Evolutionary conservation across 192 early-diverging fungal genomes (phyloP).

Genomic region (Umbelopsis vinacea): DNA sequence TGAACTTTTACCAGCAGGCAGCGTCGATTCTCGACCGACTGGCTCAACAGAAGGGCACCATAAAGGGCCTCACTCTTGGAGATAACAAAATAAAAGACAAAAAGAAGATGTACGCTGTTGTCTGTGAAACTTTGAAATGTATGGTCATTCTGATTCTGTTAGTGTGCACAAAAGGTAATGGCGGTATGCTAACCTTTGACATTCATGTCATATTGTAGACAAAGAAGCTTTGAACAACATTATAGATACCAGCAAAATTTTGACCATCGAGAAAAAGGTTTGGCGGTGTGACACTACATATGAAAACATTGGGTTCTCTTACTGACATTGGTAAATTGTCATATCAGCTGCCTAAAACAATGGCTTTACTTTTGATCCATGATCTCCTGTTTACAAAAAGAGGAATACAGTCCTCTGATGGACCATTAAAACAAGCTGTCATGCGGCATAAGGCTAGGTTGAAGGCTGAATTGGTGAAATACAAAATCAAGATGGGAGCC

Average conservation of each 20-base stretch:
- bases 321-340: slow-evolving; percentile 14
- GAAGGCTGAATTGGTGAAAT: slow-evolving; percentile 74
- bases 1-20: slow-evolving; percentile 77
- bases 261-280: slow-evolving; percentile 57
- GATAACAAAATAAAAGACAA: slow-evolving; percentile 71
- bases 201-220: slow-evolving; percentile 39
- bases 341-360: slow-evolving; percentile 28
- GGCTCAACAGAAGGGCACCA: slow-evolving; percentile 71
- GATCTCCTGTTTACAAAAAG: slow-evolving; percentile 82
- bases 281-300: neutral
- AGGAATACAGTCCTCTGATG: slow-evolving; percentile 67
- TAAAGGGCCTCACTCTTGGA: slow-evolving; percentile 77
- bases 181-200: neutral
- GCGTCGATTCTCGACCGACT: slow-evolving; percentile 79
- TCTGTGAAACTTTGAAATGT: slow-evolving; percentile 93
- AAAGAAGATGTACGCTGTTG: slow-evolving; percentile 85
- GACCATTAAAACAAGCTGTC: slow-evolving; percentile 67
- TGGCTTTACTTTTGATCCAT: slow-evolving; percentile 71
- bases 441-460: slow-evolving; percentile 70
- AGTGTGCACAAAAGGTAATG: neutral
- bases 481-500: slow-evolving; percentile 71
- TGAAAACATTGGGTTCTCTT: neutral
- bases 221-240: slow-evolving; percentile 53
- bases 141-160: slow-evolving; percentile 16
- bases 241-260: slow-evolving; percentile 52